Conservation (phyloP, 2,329 filamentous ascomycete genomes). For the Aureobasidium sp. region DNA sequence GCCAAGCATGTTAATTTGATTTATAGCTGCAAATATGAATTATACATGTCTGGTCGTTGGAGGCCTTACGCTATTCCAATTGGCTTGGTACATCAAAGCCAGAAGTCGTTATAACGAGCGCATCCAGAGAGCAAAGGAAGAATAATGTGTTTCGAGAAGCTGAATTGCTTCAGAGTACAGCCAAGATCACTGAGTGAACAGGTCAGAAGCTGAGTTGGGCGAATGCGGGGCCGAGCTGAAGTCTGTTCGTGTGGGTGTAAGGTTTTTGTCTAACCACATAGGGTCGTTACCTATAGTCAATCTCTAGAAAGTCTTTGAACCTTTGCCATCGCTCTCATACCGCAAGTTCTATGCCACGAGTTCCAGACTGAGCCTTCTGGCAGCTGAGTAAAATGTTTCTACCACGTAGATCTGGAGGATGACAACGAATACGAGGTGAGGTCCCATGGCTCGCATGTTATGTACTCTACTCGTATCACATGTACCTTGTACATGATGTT, state of each 20-base stretch:
- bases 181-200: background rate
- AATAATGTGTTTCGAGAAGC: background rate
- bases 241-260: background rate
- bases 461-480: background rate
- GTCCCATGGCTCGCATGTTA: background rate
- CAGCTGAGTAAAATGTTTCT: background rate
- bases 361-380: background rate
- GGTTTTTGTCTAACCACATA: background rate
- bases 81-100: conserved; percentile 39
- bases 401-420: background rate
- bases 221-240: background rate
- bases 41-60: conserved; percentile 44
- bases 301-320: background rate
- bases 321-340: too few relatives aligned
- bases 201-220: background rate
- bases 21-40: conserved; percentile 38
- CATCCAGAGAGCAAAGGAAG: conserved; percentile 28
- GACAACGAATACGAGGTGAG: background rate
- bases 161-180: background rate
- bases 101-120: conserved; percentile 33
- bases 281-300: background rate
- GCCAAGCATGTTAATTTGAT: background rate
- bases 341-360: background rate
- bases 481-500: background rate
- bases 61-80: conserved; percentile 32